phyloP scores from a whole-genome alignment of 83 land plant species.

The Diphasiastrum complanatum region DNA sequence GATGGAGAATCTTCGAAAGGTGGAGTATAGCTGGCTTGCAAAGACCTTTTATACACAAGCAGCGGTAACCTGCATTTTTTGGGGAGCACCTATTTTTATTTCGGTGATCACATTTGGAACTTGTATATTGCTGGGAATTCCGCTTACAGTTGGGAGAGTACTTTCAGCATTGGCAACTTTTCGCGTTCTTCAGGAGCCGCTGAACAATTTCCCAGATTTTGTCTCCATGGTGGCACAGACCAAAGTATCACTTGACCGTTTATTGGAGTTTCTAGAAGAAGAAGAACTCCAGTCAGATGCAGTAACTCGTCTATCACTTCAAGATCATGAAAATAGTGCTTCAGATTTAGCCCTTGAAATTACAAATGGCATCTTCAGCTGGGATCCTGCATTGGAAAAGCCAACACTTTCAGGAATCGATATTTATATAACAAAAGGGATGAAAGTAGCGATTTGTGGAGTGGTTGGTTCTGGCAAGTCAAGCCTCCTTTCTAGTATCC shows the following conservation, averaged over 20 bases:
- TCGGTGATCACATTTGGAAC: constrained; percentile 60
- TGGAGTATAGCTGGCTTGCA: constrained; percentile 46
- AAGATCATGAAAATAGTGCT: constrained; percentile 24
- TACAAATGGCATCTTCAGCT: constrained; percentile 44
- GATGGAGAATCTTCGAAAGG: constrained; percentile 36
- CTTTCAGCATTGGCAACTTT: constrained; percentile 79
- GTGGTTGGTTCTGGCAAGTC: constrained; percentile 87
- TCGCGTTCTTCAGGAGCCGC: constrained; percentile 62
- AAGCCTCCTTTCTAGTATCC: constrained; percentile 62
- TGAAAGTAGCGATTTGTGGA: constrained; percentile 77
- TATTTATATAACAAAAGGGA: constrained; percentile 41
- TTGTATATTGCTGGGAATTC: constrained; percentile 59
- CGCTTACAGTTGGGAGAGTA: constrained; percentile 58
- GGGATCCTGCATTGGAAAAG: constrained; percentile 42
- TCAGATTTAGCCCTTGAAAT: constrained; percentile 42
- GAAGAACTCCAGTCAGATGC: constrained; percentile 54
- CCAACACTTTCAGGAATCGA: constrained; percentile 44
- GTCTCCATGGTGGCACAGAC: constrained; percentile 46
- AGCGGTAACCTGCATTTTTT: constrained; percentile 34
- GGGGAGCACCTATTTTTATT: constrained; percentile 54
- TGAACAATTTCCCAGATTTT: constrained; percentile 45
- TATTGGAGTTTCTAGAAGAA: constrained; percentile 43
- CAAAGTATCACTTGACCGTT: constrained; percentile 64
- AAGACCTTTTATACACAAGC: constrained; percentile 35
- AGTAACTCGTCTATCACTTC: constrained; percentile 24